Percentiles rank a stretch among this genome's conserved stretches.
These are phyloP conservation scores for Talaromyces ruber DNA, from an alignment of 495 filamentous ascomycete species.

Conservation along the genomic window DNA sequence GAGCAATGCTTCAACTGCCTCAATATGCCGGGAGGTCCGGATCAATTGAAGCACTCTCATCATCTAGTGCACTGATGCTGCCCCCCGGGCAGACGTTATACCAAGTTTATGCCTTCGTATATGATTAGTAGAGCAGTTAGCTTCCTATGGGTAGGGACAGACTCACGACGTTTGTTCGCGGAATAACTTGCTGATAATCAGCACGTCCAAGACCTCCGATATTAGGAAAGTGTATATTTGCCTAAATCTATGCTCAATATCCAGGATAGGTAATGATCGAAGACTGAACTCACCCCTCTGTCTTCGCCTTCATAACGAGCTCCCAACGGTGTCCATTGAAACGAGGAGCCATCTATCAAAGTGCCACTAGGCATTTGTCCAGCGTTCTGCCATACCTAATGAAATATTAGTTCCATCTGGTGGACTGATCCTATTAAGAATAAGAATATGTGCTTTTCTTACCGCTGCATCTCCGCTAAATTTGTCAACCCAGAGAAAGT, in stretches of 20 bases:
- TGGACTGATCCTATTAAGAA: not conserved
- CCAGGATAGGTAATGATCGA: not conserved
- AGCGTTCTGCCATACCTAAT: slow-evolving; percentile 2
- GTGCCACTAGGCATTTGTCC: not conserved
- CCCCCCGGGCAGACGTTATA: slow-evolving; percentile 4
- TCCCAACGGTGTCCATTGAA: not conserved
- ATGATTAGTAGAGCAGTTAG: not conserved
- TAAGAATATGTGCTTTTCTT: not conserved
- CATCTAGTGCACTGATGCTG: not conserved
- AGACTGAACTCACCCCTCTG: slow-evolving; percentile 5
- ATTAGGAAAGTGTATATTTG: slow-evolving; percentile 8
- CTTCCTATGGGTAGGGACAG: not conserved
- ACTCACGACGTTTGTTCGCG: slow-evolving; percentile 1
- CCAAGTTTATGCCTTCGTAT: slow-evolving; percentile 5
- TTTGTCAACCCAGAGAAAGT: slow-evolving; percentile 17
- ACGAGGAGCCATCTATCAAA: slow-evolving; percentile 2
- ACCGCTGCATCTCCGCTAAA: slow-evolving; percentile 1
- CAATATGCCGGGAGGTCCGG: not conserved
- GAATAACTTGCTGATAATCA: slow-evolving; percentile 8
- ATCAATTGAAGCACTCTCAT: not conserved
- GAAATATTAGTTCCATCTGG: not conserved
- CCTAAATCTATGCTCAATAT: not conserved
- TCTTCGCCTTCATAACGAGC: slow-evolving; percentile 5
- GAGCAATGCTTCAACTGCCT: not conserved
- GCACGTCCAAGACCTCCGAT: slow-evolving; percentile 6